Evolutionary conservation across 345 rosid species (phyloP), one percentile per base, ranked within the genome.

Genomic region (Erucastrum elatum): DNA sequence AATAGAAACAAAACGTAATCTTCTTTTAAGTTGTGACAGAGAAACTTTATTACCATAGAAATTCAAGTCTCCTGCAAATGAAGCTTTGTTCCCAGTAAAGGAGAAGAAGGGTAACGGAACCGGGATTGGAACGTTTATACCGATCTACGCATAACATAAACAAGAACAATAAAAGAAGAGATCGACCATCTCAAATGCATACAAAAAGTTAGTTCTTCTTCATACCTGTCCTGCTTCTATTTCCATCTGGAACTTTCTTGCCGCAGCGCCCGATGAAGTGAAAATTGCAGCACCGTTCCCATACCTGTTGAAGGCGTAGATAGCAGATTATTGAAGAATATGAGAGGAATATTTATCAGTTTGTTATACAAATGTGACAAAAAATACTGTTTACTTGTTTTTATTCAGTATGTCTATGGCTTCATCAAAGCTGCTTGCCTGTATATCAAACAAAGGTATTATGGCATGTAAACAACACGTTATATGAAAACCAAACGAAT

Each of bases 71-170:
- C 99, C 99, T 0, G 98, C 94, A 68, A 94, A 94, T 1, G 98
- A 94, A 25, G 98, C 97, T 85, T 94, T 94, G 27, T 89, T 85
- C 46, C 98, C 98, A 0, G 98, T 94, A 66, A 94, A 94, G 1
- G 98, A 94, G 87, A 94, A 94, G 75, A 94, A 94, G 9, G 98
- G 98, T 81, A 94, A 75, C 44, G 98, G 98, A 66, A 94, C 98
- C 9, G 98, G 98, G 66, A 94, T 92, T 6, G 98, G 98, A 68
- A 94, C 98, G 70, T 94, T 94, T 66, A 94, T 92, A 82, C 98
- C 98, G 46, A 94, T 90, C 98, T 94, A 75, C 0, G 17, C 17
- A 0, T 8, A 79, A 21, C 63, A 56, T 53, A 39, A 41, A 12
- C 67, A 76, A 34, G 8, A 66, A 66, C n/a, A 67, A 58, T 64